Base-by-base conservation (phyloP, 2,329 filamentous ascomycete species). In the Nemania sp. region DNA sequence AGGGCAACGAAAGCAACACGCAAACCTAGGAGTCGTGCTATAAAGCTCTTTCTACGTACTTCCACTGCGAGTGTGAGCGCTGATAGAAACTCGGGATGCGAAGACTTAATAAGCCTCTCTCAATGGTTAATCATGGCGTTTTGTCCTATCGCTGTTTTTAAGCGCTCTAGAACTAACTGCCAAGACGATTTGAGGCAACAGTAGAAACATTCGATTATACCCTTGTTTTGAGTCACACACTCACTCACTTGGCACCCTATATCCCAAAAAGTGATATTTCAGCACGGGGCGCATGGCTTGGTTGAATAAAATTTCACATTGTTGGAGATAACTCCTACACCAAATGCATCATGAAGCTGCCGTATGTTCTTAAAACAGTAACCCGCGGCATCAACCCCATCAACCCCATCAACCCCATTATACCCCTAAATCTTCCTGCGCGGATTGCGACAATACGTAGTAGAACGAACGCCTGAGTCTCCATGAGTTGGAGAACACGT, bases 141-240 rank as follows among this genome's bases (percentile, higher is more conserved):
- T 41, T 41, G 10, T 41, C 10, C 38, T 15, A 13, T 41, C 10
- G 3, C 10, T 41, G 3, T 15, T 41, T 41, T 7, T 7, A 52
- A 35, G 18, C 20, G 18, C n/a, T 10, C n/a, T 38, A 8, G 38
- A 11, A 24, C n/a, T 41, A 41, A n/a, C n/a, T n/a, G n/a, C n/a
- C n/a, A n/a, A n/a, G n/a, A n/a, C n/a, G n/a, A n/a, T n/a, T n/a
- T n/a, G n/a, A n/a, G n/a, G n/a, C n/a, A n/a, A n/a, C n/a, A n/a
- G n/a, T n/a, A n/a, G n/a, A 22, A 60, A 54, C 47, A 62, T 62
- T 41, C 32, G 53, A 62, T 53, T 57, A 56, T 35, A 53, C 64
- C 52, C 64, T 51, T 51, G 18, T 52, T 56, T 52, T 5, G 10
- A 20, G 38, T 15, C 11, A 22, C 35, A 22, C 8, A 32, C 18